Base-by-base conservation (phyloP, 2,329 filamentous ascomycete species). In the Penicillium fuscoglaucum region DNA sequence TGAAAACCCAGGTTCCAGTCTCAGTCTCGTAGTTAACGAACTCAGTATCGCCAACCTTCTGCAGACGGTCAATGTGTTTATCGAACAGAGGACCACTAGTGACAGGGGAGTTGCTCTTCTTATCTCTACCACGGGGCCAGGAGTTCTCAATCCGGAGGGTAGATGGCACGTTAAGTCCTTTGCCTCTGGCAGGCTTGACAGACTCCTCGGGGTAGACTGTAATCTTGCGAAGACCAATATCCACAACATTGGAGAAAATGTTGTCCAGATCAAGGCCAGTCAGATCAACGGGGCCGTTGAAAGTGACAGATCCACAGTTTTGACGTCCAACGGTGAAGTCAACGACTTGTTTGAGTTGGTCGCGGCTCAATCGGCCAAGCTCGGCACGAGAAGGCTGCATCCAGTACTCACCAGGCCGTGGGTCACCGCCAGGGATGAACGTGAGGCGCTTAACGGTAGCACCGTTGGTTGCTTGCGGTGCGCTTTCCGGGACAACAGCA, bases 121-220 rank as follows among this genome's bases (percentile, higher is more conserved):
- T 85, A 63, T 87, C 84, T 53, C 80, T 78, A 71, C 84, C 84
- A 57, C 93, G 89, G 31, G 95, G 95, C 88, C 91, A 98, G 0
- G 93, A 96, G 71, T 98, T 93, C 72, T 95, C 88, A 12, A 99
- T 83, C n/a, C 84, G 86, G 63, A 99, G 93, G 39, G 85, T 87
- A 0, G 95, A 91, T 3, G 92, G 93, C 8, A 97, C 91, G 69
- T 99, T 99, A 63, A 99, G 82, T 6, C 91, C 93, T 70, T 92
- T 91, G 58, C 96, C 95, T 58, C 88, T 83, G 0, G 89, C 84
- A 17, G 95, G 93, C 77, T 97, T 99, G 71, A 87, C 87, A 6
- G 84, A 82, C 41, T 87, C 81, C 45, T 89, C 84, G 5, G 82
- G 88, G 70, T 99, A 99, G 8, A 98, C 95, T 0, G 93, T 96